phyloP scores from a whole-genome alignment of 2,329 filamentous ascomycete genomes.

The Calonectria ilicicola region DNA sequence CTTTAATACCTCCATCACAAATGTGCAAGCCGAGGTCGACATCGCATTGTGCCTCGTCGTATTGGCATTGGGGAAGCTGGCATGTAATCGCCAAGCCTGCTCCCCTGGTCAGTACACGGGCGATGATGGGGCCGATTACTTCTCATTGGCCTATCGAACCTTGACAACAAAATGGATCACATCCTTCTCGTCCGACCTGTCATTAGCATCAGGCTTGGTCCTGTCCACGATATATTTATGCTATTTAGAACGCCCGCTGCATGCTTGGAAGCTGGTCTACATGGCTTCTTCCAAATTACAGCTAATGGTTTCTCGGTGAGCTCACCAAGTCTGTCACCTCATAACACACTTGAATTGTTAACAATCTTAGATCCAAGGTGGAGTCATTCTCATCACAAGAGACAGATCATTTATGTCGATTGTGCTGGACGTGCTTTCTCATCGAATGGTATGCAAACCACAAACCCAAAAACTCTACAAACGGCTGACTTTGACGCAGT shows the following conservation, averaged over 20 bases:
- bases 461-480: neutral
- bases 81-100: neutral
- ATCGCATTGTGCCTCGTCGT: neutral
- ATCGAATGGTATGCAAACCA: neutral
- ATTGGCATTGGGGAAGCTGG: neutral
- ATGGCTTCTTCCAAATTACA: neutral
- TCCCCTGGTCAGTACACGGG: neutral
- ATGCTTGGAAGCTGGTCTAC: neutral
- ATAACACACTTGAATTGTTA: neutral
- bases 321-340: neutral
- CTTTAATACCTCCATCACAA: neutral
- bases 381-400: neutral
- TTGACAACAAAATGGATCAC: neutral
- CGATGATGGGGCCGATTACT: neutral
- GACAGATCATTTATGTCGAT: neutral
- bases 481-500: neutral
- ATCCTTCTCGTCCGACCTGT: neutral
- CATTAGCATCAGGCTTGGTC: neutral
- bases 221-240: neutral
- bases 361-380: neutral
- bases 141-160: neutral
- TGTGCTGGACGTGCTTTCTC: slow-evolving; percentile 1
- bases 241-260: neutral
- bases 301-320: neutral
- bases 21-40: neutral